A percentile compares a stretch with the other conserved stretches of the same genome.
phyloP scores from a whole-genome alignment of 495 filamentous ascomycete species.

The Penicillium silybi region DNA sequence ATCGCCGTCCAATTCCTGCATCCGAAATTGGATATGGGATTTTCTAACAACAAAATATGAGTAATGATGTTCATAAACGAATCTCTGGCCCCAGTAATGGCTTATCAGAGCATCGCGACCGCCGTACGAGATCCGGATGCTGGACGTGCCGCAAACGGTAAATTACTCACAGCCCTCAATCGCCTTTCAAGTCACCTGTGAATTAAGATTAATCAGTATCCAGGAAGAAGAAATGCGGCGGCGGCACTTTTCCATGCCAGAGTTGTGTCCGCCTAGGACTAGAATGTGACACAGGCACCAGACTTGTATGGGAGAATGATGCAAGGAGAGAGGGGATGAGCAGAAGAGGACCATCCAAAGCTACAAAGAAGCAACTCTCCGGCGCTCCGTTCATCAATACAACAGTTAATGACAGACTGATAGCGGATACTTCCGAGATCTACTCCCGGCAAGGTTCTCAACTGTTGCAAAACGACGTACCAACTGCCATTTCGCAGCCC shows the following conservation, averaged over 20 bases:
- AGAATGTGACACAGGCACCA: not conserved
- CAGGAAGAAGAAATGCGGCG: slow-evolving; percentile 7
- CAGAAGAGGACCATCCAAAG: slow-evolving; percentile 1
- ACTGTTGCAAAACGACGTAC: not conserved
- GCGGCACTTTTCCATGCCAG: not conserved
- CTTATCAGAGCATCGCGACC: not conserved
- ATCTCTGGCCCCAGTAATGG: too few relatives aligned
- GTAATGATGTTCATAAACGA: too few relatives aligned
- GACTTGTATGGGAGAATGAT: slow-evolving; percentile 7
- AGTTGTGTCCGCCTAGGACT: slow-evolving; percentile 1
- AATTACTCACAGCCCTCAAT: not conserved
- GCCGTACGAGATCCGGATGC: slow-evolving; percentile 3
- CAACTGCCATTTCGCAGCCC: not conserved
- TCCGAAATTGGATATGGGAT: too few relatives aligned
- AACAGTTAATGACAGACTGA: not conserved
- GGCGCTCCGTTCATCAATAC: too few relatives aligned
- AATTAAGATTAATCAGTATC: not conserved
- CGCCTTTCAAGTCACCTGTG: not conserved
- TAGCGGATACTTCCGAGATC: not conserved
- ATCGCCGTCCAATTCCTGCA: too few relatives aligned
- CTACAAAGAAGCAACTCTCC: too few relatives aligned
- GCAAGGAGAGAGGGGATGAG: slow-evolving; percentile 5
- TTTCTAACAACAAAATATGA: too few relatives aligned
- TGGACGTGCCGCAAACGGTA: slow-evolving; percentile 11
- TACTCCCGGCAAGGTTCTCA: not conserved